Evolutionary conservation across 202 grass and related monocot genomes (phyloP).

Genomic region (Bolboschoenoplectus hybrid): DNA sequence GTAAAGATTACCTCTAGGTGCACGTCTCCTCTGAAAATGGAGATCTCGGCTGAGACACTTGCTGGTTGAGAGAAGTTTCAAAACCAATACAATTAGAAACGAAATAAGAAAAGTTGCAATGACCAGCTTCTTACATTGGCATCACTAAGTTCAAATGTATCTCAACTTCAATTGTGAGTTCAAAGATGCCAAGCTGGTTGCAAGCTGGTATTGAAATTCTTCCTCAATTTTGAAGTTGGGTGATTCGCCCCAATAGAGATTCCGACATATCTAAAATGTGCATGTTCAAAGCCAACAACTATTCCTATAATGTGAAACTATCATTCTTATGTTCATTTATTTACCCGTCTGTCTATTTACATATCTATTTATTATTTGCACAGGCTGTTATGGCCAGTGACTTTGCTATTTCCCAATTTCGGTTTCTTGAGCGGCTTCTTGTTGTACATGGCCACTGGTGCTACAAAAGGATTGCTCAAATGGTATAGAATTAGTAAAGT

Average conservation of each 20-base stretch:
- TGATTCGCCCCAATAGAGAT: constrained; percentile 4
- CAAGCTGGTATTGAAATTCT: constrained; percentile 19
- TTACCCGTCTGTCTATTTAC: not conserved
- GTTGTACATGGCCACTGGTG: constrained; percentile 99
- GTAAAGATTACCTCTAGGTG: constrained; percentile 38
- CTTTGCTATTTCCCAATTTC: constrained; percentile 97
- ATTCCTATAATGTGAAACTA: constrained; percentile 23
- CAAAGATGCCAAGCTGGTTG: not conserved
- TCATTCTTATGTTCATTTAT: constrained; percentile 1
- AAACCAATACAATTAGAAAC: not conserved
- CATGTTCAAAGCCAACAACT: not conserved
- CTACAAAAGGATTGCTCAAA: constrained; percentile 97
- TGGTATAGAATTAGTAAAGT: constrained; percentile 53
- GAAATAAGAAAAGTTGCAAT: not conserved
- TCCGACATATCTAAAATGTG: not conserved
- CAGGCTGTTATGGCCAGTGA: constrained; percentile 99
- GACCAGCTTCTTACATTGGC: not conserved
- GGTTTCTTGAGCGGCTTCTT: constrained; percentile 90
- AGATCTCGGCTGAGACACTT: not conserved
- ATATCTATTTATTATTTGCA: constrained; percentile 41
- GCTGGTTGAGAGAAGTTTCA: not conserved
- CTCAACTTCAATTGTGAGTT: not conserved
- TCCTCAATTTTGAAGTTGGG: not conserved
- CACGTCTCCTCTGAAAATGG: not conserved
- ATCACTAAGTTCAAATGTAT: constrained; percentile 2